A percentile compares a stretch with the other conserved stretches of the same genome.
Conservation (phyloP, 805 yeast genomes). For the Blastobotrys americana region DNA sequence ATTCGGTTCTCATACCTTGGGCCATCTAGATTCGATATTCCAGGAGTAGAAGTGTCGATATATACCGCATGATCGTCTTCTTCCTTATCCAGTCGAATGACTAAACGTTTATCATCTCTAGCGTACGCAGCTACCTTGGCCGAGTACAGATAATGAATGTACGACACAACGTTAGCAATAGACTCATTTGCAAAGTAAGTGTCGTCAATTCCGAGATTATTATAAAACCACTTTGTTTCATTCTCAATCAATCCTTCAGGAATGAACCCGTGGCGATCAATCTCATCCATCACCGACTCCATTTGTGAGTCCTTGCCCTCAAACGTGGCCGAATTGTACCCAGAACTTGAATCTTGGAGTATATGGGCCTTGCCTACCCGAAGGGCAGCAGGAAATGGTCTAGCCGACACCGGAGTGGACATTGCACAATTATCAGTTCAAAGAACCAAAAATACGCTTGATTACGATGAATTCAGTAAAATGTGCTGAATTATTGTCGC, state of each 20-base stretch:
- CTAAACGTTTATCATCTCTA: conserved; percentile 46
- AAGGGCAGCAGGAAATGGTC: conserved; percentile 4
- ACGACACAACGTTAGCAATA: conserved; percentile 70
- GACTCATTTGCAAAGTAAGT: conserved; percentile 83
- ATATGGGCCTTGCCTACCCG: conserved; percentile 18
- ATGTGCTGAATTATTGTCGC: no score
- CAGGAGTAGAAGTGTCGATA: conserved; percentile 64
- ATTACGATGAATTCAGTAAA: no score
- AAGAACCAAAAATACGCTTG: no score
- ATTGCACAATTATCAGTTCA: no score
- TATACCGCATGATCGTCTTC: conserved; percentile 83
- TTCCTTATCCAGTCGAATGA: conserved; percentile 74
- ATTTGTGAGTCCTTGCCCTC: conserved; percentile 75
- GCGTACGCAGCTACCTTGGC: conserved; percentile 89
- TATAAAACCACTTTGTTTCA: conserved; percentile 87
- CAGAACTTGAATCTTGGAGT: conserved; percentile 32
- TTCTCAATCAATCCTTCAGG: conserved; percentile 80
- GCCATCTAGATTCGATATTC: conserved; percentile 37
- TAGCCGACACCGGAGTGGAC: neutral
- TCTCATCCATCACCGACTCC: conserved; percentile 67
- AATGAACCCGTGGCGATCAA: conserved; percentile 79
- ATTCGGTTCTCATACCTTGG: conserved; percentile 63
- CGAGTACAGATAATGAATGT: conserved; percentile 82
- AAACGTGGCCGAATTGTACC: conserved; percentile 70
- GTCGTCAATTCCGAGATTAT: conserved; percentile 81